Conservation (phyloP, 1,284 basidiomycete genomes). For the Tremellales sp. region DNA sequence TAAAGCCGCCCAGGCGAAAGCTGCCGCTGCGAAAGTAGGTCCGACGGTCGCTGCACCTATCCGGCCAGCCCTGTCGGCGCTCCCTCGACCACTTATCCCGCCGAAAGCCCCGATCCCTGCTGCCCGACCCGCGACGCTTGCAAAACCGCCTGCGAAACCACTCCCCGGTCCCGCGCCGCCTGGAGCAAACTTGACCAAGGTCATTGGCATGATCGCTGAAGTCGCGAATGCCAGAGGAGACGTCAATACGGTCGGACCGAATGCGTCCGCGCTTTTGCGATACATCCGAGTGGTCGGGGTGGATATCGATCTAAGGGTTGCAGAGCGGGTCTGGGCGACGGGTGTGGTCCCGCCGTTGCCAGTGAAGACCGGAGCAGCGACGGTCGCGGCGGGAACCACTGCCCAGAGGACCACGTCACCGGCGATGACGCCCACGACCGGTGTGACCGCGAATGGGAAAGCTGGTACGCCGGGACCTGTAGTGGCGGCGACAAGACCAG, state of each 20-base stretch:
- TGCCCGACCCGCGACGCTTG: not conserved
- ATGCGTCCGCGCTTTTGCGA: conserved; percentile 37
- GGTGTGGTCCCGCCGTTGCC: conserved; percentile 37
- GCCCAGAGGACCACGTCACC: not conserved
- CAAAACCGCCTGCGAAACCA: conserved; percentile 11
- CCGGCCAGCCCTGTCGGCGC: not conserved
- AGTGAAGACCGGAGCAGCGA: not conserved
- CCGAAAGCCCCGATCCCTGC: no score
- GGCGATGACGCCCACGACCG: not conserved
- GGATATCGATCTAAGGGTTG: conserved; percentile 40
- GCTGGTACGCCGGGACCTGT: conserved; percentile 1
- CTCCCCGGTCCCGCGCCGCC: conserved; percentile 39
- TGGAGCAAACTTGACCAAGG: conserved; percentile 40
- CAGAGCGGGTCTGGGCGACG: conserved; percentile 43
- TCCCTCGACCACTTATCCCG: no score
- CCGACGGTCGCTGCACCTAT: conserved; percentile 4
- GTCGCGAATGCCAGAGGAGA: conserved; percentile 44
- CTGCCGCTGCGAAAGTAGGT: conserved; percentile 2
- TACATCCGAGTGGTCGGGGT: conserved; percentile 45
- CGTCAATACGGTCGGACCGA: conserved; percentile 43
- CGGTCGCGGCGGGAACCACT: not conserved
- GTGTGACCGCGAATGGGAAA: not conserved
- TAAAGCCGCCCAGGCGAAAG: conserved; percentile 23
- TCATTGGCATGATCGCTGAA: conserved; percentile 45
- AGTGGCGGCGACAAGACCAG: conserved; percentile 1